Base-by-base conservation (phyloP, 2,329 filamentous ascomycete species). In the Colletotrichum higginsianum region DNA sequence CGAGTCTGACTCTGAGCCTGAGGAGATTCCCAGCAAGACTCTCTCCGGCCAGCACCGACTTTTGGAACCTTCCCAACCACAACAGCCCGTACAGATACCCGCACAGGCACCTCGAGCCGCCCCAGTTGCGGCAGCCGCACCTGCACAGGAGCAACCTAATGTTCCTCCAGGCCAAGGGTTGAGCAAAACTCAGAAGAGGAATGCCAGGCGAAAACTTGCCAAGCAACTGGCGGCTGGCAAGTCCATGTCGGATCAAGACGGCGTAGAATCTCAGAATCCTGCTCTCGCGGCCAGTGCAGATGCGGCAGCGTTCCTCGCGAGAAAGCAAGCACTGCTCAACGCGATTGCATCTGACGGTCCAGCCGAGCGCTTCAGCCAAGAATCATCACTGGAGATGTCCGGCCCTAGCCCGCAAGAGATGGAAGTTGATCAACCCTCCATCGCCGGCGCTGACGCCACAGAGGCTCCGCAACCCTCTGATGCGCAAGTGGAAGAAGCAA, bases 171-270 rank as follows among this genome's bases (percentile, higher is more conserved):
- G 79, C 1, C 72, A 77, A 18, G 85, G 85, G 2, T 77, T 85
- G 61, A 78, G 79, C 0, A 80, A 75, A 44, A 90, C 88, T 0
- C 85, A 86, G 74, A 87, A 83, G 71, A 84, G 88, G 7, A 90
- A 90, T 72, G 84, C 83, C 11, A 82, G 88, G 38, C 83, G 87
- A 53, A 84, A 84, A 44, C 78, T 80, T 3, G 79, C 80, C 3
- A 83, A 84, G 66, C 13, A 73, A 64, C 50, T 75, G 66, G 60
- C 73, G 49, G 21, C 72, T 58, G n/a, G 58, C 35, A 50, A 21
- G n/a, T 26, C 38, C 1, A 18, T n/a, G 1, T 55, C 70, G 5
- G 53, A 13, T 42, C 46, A 38, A 2, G 52, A 35, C 49, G 60
- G 66, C 50, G n/a, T 23, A 23, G 58, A 47, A 30, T 26, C 21